Conservation (phyloP, 2,329 filamentous ascomycete genomes). For the Phyllosticta paracitricarpa region DNA sequence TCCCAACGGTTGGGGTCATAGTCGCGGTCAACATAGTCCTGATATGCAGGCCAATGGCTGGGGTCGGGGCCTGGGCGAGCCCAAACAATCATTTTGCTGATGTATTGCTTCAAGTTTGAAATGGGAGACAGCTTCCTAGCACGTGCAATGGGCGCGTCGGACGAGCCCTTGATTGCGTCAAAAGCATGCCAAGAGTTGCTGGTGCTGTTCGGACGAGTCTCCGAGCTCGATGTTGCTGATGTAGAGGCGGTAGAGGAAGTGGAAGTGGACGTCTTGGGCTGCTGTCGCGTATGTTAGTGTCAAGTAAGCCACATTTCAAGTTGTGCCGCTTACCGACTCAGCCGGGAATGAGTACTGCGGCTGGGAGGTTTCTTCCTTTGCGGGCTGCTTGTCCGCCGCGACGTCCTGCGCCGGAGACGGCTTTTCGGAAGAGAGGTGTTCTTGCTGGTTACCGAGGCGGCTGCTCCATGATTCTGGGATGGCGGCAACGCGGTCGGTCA, state of each 20-base stretch:
- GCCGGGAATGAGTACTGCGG: constrained; percentile 6
- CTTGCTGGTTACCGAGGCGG: constrained; percentile 5
- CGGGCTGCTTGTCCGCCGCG: background rate
- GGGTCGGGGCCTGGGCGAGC: constrained; percentile 21
- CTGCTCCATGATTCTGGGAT: constrained; percentile 1
- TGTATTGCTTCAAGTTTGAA: constrained; percentile 24
- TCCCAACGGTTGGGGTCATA: constrained; percentile 42
- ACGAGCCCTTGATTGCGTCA: constrained; percentile 3
- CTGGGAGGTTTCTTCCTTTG: constrained; percentile 1
- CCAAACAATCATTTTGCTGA: constrained; percentile 35
- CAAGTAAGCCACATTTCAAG: background rate
- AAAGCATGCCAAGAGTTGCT: constrained; percentile 9
- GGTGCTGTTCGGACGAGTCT: background rate
- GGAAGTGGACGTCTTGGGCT: constrained; percentile 4
- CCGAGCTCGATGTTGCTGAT: background rate
- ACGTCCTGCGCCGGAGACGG: constrained; percentile 9
- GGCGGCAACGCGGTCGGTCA: constrained; percentile 2
- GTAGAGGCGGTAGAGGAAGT: background rate
- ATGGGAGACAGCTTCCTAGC: constrained; percentile 7
- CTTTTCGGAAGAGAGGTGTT: constrained; percentile 1
- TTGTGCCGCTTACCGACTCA: background rate
- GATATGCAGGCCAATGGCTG: constrained; percentile 36
- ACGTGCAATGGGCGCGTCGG: background rate
- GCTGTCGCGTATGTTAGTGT: background rate
- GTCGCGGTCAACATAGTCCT: constrained; percentile 30